These are phyloP conservation scores for Mimosa bimucronata DNA, from an alignment of 306 rosid genomes.

Conservation along the genomic window DNA sequence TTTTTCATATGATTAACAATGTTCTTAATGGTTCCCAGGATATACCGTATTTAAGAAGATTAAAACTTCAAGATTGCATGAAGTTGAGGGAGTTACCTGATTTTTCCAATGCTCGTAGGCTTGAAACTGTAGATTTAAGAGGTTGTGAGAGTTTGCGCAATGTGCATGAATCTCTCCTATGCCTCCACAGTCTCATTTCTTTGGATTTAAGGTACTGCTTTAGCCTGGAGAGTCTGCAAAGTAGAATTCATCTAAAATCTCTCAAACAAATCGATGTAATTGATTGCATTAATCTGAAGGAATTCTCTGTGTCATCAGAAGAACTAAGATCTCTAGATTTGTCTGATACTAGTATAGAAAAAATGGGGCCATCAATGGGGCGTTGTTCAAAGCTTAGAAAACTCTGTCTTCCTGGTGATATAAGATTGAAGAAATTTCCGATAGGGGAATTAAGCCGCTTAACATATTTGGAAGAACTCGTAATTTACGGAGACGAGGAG, in stretches of 20 bases:
- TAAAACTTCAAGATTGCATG: neutral
- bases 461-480: neutral
- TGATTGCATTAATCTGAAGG: neutral
- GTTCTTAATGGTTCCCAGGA: neutral
- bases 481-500: no score
- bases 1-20: neutral
- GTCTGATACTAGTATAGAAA: accelerated
- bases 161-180: neutral
- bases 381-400: neutral
- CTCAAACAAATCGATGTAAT: accelerated
- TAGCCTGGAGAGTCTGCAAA: neutral
- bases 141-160: neutral
- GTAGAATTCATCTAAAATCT: neutral
- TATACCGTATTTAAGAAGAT: neutral
- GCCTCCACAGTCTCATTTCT: neutral
- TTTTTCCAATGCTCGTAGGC: no score
- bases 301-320: neutral
- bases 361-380: neutral
- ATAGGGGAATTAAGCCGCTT: neutral
- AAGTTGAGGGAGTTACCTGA: no score
- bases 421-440: neutral
- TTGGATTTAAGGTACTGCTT: neutral
- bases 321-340: neutral
- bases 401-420: neutral
- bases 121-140: no score